Conservation (phyloP, 768 basidiomycete genomes). For the Russula foetens region DNA sequence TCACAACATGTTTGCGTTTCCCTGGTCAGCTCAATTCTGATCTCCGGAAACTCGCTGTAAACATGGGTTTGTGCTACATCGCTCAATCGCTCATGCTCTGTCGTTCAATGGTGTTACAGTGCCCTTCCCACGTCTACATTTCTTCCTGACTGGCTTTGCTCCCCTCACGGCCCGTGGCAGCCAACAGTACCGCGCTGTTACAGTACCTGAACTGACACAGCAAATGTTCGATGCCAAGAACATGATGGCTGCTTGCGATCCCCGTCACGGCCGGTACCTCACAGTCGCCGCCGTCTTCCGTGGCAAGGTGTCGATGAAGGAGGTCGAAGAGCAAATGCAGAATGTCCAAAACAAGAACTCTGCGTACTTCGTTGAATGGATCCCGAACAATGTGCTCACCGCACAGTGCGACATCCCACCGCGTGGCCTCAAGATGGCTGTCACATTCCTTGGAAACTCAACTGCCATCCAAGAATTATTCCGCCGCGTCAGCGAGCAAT, state of each 20-base stretch:
- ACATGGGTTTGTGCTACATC: slow-evolving; percentile 72
- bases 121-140: slow-evolving; percentile 98
- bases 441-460: slow-evolving; percentile 96
- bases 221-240: slow-evolving; percentile 99
- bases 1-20: slow-evolving; percentile 98
- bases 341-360: slow-evolving; percentile 97
- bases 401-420: slow-evolving; percentile 98
- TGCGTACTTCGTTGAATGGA: slow-evolving; percentile 99
- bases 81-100: neutral
- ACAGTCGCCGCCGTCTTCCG: slow-evolving; percentile 98
- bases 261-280: slow-evolving; percentile 93
- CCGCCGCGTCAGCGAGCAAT: slow-evolving; percentile 97
- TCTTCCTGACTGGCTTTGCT: slow-evolving; percentile 97
- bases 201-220: slow-evolving; percentile 94
- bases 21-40: slow-evolving; percentile 99
- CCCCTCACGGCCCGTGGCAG: slow-evolving; percentile 91
- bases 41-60: slow-evolving; percentile 94
- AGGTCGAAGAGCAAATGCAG: slow-evolving; percentile 99
- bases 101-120: slow-evolving; percentile 38
- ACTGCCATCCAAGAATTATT: slow-evolving; percentile 97
- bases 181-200: slow-evolving; percentile 93
- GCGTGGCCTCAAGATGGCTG: slow-evolving; percentile 92
- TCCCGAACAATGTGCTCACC: slow-evolving; percentile 97
- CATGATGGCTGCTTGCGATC: slow-evolving; percentile 99
- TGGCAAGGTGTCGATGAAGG: slow-evolving; percentile 99